Evolutionary conservation across 1,284 basidiomycete genomes (phyloP).

Genomic region (Cystobasidiaceae sp.): DNA sequence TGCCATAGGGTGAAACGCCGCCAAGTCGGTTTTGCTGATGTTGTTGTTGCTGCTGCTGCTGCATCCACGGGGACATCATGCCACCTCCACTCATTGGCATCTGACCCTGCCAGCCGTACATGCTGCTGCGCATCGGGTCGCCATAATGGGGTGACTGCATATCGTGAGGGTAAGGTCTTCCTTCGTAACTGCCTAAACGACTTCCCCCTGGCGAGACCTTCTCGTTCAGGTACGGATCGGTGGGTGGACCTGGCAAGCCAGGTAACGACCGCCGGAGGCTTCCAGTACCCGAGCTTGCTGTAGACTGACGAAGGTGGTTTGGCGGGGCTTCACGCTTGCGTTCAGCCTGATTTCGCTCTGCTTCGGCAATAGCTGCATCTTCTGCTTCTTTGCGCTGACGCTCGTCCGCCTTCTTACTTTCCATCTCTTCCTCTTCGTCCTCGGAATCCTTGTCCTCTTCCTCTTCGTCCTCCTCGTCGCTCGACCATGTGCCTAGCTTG

Average conservation of each 20-base stretch:
- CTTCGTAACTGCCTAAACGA: neutral
- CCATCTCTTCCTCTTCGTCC: conserved; percentile 24
- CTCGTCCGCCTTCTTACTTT: neutral
- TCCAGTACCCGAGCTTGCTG: conserved; percentile 1
- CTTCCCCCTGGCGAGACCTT: neutral
- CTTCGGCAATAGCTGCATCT: conserved; percentile 35
- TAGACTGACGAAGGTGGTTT: conserved; percentile 12
- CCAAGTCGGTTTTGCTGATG: neutral
- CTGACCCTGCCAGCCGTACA: conserved; percentile 25
- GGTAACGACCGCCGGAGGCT: conserved; percentile 14
- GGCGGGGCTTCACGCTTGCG: conserved; percentile 6
- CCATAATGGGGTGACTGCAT: conserved; percentile 7
- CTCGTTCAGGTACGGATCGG: conserved; percentile 28
- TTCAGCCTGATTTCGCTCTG: neutral
- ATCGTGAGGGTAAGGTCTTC: neutral
- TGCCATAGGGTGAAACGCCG: conserved; percentile 1
- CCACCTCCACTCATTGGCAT: neutral
- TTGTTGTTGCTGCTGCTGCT: conserved; percentile 7
- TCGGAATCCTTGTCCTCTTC: conserved; percentile 13
- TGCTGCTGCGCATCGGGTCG: conserved; percentile 1
- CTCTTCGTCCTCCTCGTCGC: conserved; percentile 31
- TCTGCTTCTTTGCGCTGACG: conserved; percentile 33
- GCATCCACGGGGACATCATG: conserved; percentile 10
- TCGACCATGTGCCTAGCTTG: conserved; percentile 25
- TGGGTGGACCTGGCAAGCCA: conserved; percentile 23